Evolutionary conservation across 2,329 filamentous ascomycete genomes (phyloP).

Genomic region (Escovopsis sp.): DNA sequence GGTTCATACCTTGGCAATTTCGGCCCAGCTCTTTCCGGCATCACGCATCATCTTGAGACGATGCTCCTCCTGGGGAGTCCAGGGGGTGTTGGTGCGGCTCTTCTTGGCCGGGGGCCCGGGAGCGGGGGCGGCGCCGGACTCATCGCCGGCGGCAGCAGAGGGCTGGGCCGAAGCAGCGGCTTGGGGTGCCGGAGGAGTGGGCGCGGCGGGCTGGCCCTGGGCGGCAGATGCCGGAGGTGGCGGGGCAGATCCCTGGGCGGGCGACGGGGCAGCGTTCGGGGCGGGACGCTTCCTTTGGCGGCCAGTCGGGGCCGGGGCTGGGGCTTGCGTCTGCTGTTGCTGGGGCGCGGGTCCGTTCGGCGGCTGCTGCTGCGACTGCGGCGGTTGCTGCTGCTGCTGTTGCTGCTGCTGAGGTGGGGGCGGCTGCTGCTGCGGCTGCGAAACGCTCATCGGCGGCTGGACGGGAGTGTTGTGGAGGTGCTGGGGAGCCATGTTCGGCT

Average conservation of each 20-base stretch:
- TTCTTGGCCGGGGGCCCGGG: slow-evolving; percentile 60
- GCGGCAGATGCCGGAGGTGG: slow-evolving; percentile 19
- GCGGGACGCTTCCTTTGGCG: slow-evolving; percentile 29
- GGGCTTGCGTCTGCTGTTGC: too few relatives aligned
- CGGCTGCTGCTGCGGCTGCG: slow-evolving; percentile 23
- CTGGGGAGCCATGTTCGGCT: slow-evolving; percentile 24
- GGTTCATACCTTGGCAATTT: slow-evolving; percentile 87
- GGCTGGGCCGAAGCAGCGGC: slow-evolving; percentile 14
- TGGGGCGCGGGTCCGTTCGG: too few relatives aligned
- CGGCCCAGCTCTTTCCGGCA: slow-evolving; percentile 85
- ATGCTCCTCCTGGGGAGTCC: slow-evolving; percentile 90
- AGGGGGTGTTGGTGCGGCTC: slow-evolving; percentile 94
- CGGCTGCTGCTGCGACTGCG: too few relatives aligned
- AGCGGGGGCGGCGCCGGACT: slow-evolving; percentile 15
- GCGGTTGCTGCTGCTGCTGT: slow-evolving; percentile 15
- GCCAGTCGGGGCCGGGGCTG: slow-evolving; percentile 21
- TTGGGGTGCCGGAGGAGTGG: slow-evolving; percentile 18
- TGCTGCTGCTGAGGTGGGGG: slow-evolving; percentile 21
- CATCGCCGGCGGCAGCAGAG: slow-evolving; percentile 15
- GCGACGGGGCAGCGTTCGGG: slow-evolving; percentile 24
- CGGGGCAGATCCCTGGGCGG: slow-evolving; percentile 17
- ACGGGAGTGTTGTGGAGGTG: slow-evolving; percentile 24
- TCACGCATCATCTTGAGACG: slow-evolving; percentile 90
- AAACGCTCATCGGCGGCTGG: slow-evolving; percentile 30
- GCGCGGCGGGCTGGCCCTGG: slow-evolving; percentile 18